Base-by-base conservation (phyloP, 169 alveolate genomes). In the Eimeria nieschulzi region DNA sequence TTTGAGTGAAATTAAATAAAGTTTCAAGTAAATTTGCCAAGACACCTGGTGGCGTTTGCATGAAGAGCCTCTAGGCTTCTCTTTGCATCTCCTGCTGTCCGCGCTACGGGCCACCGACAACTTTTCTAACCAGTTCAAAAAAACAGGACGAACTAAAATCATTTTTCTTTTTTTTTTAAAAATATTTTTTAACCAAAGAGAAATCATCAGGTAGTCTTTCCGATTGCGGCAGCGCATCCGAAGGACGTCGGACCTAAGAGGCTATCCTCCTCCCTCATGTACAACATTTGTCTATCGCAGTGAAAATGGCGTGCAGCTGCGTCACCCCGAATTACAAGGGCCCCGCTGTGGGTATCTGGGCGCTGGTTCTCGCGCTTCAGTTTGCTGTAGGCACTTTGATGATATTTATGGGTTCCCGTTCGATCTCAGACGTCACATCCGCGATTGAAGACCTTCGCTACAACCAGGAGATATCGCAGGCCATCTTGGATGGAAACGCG, bases 221-320 rank as follows among this genome's bases (percentile, higher is more conserved):
- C 46, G 46, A 3, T 33, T 33, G 46, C 46, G 46, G 46, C 46
- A 33, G 46, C 46, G 46, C 46, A 33, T 33, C 46, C 46, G 46
- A 33, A 33, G 46, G 3, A 33, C 46, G 6, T 33, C 46, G 46
- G 46, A 33, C 46, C 46, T 33, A 1, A 97, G 87, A 99, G 97
- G 79, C 96, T 96, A 92, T 97, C 95, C 83, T 98, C 94, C 95
- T 95, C 98, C 75, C 96, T 96, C 85, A 95, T 95, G 83, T 97
- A 98, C 95, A 80, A 98, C 95, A 80, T 68, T 78, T 68, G 75
- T 21, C 87, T 92, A 6, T 21, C 93, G 23, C 68, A 87, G 73
- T 64, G 39, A 72, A 53, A 26, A 72, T 72, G 82, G 82, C 82
- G 12, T 72, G 82, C 59, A 72, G 82, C 59, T 72, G 82, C 23